phyloP scores from a whole-genome alignment of 305 asterid genomes.

The Fraxinus dipetala region DNA sequence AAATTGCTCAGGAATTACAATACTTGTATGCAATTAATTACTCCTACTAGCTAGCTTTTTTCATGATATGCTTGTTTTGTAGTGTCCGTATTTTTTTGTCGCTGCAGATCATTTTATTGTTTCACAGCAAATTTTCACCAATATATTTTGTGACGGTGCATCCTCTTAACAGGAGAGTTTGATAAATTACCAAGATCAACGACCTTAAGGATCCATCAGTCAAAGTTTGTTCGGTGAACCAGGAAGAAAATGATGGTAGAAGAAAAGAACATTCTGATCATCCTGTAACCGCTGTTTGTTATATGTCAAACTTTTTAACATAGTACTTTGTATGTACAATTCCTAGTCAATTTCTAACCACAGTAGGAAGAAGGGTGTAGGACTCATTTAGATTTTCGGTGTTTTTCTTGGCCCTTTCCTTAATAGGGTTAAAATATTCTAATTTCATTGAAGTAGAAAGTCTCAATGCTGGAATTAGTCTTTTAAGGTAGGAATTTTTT shows the following conservation, averaged over 20 bases:
- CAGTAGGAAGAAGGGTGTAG: conserved; percentile 30
- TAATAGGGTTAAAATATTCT: conserved; percentile 32
- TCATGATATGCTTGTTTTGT: neutral
- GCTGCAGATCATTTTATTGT: neutral
- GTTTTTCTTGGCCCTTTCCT: neutral
- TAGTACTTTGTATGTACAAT: conserved; percentile 43
- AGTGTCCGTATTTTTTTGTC: neutral
- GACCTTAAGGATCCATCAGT: conserved; percentile 17
- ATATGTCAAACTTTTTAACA: conserved; percentile 4
- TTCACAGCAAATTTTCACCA: neutral
- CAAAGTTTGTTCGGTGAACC: conserved; percentile 9
- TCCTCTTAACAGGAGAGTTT: conserved; percentile 53
- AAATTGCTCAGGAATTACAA: neutral
- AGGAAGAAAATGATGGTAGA: conserved; percentile 10
- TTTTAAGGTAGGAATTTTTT: conserved; percentile 19
- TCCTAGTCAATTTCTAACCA: conserved; percentile 35
- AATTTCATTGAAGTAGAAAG: conserved; percentile 41
- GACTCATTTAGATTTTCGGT: conserved; percentile 26
- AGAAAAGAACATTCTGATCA: conserved; percentile 14
- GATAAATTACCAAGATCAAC: conserved; percentile 31
- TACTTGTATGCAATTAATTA: neutral
- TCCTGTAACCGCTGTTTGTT: neutral
- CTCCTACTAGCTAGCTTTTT: neutral
- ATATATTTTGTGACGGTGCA: neutral
- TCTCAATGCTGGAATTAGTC: neutral